A percentile compares a stretch with the other conserved stretches of the same genome.
Evolutionary conservation across 1,284 basidiomycete species (phyloP).

Genomic region (Omphalotus olearius): DNA sequence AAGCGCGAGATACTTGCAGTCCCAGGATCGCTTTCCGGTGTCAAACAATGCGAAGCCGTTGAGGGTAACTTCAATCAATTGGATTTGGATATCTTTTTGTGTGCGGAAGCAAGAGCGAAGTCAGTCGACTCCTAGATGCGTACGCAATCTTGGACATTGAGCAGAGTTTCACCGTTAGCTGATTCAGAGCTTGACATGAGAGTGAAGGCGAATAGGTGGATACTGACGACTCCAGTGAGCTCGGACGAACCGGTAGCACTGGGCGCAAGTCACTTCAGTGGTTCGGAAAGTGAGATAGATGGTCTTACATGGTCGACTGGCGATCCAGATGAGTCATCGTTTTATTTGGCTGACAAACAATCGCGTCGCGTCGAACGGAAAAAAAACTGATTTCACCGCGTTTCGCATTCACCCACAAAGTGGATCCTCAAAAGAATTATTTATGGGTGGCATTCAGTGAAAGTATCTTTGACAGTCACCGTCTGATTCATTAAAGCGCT

Average conservation of each 20-base stretch:
- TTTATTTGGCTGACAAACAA: no score
- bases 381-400: no score
- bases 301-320: not conserved
- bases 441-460: no score
- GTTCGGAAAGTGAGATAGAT: not conserved
- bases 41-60: conserved; percentile 16
- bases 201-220: conserved; percentile 27
- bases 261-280: conserved; percentile 16
- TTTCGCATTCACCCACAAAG: no score
- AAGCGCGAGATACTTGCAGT: not conserved
- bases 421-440: no score
- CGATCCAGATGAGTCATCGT: no score
- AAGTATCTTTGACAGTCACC: no score
- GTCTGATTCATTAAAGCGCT: no score
- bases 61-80: conserved; percentile 23
- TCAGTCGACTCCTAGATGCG: not conserved
- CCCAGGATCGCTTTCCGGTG: conserved; percentile 10
- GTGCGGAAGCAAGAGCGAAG: conserved; percentile 7
- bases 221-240: conserved; percentile 15
- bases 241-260: conserved; percentile 14
- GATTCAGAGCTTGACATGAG: conserved; percentile 17
- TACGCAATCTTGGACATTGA: conserved; percentile 20
- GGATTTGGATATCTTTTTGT: conserved; percentile 14
- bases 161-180: conserved; percentile 5
- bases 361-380: no score